Evolutionary conservation across 257 asterid species (phyloP).

Genomic region (Solanum piurae): DNA sequence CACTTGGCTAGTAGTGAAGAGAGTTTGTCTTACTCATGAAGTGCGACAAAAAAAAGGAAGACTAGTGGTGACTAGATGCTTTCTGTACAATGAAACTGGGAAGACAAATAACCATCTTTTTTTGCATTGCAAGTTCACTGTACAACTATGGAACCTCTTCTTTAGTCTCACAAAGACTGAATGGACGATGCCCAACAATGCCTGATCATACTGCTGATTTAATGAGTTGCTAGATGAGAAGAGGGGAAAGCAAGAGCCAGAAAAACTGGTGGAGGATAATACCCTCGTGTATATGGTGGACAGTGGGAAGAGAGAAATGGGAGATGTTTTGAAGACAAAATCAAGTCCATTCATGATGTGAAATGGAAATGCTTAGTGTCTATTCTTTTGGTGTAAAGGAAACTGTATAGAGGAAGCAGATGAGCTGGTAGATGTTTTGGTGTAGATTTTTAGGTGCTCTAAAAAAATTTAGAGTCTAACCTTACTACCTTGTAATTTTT

Average conservation of each 20-base stretch:
- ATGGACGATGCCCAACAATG: background rate
- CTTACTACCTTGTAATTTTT: background rate
- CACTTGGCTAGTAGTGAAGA: too few species aligned
- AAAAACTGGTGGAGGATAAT: background rate
- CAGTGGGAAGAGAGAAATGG: background rate
- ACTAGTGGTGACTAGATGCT: too few species aligned
- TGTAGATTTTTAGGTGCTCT: background rate
- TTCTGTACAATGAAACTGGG: too few species aligned
- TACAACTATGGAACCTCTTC: too few species aligned
- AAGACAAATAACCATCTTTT: too few species aligned
- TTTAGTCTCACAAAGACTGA: background rate
- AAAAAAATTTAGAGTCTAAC: background rate
- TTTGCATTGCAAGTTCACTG: too few species aligned
- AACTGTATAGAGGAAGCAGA: too few species aligned
- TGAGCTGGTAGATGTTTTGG: background rate
- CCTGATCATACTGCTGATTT: background rate
- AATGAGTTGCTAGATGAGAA: background rate
- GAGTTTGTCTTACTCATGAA: too few species aligned
- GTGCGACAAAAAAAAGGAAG: too few species aligned
- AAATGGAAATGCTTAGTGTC: background rate
- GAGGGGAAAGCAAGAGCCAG: background rate
- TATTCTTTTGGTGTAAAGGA: too few species aligned
- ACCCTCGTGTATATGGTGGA: background rate
- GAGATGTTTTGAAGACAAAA: background rate
- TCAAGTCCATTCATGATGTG: background rate